Evolutionary conservation across 441 rosid genomes (phyloP), one percentile per base, ranked within the genome.

Genomic region (Brassica balearica): DNA sequence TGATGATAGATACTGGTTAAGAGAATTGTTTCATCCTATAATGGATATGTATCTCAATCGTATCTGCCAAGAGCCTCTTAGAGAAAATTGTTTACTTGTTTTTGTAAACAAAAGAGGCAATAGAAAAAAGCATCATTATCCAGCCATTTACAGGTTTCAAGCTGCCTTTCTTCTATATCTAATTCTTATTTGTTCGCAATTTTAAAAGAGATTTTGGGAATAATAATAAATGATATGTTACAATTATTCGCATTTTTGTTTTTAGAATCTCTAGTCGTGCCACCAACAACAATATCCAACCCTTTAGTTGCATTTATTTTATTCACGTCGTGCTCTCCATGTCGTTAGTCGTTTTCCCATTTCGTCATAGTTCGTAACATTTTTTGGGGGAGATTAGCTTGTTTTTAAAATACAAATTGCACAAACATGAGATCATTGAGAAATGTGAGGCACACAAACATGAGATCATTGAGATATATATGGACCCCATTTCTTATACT

Each of bases 261-360:
- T 38, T 7, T 19, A 0, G 27, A 65, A 3, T 62, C 25, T 53
- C 6, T 72, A 77, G 81, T 81, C 84, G 81, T 77, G 84, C 81
- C 4, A 63, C 76, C 83, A 81, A 67, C 77, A 76, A 76, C 83
- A 60, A 71, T 72, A 75, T 48, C 38, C 6, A 20, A 65, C 5
- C 76, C 2, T 9, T 74, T 34, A 43, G 64, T 65, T 71, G 38
- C 65, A 60, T 12, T 11, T 56, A 12, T 29, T 71, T 23, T 27
- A 75, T 67, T 17, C 62, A 76, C 74, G 71, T 81, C 78, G 73
- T 81, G 77, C 65, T 67, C 82, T 79, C 69, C 81, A 80, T 69
- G 82, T 74, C 43, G 32, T n/a, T 11, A 41, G 41, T 51, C 56
- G 0, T 32, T 38, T 72, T 43, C 77, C 17, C 62, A n/a, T 60